Percentiles rank a stretch among this genome's conserved stretches.
Evolutionary conservation across 2,329 filamentous ascomycete species (phyloP).

Genomic region (Penicillium concentricum): DNA sequence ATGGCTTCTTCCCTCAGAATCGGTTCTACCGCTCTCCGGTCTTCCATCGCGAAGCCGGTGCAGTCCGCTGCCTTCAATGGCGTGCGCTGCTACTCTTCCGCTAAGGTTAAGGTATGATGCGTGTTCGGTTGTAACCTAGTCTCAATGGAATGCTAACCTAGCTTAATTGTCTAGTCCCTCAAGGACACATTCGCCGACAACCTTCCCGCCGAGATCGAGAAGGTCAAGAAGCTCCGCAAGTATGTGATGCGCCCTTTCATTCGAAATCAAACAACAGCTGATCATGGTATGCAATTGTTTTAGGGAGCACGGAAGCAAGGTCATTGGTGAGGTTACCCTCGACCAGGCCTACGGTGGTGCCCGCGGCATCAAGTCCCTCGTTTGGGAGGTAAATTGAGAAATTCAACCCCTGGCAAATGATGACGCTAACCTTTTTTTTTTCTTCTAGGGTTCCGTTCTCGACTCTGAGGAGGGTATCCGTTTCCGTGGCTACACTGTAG

Average conservation of each 20-base stretch:
- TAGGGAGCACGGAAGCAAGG: slow-evolving; percentile 92
- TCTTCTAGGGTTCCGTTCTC: slow-evolving; percentile 74
- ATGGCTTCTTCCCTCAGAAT: slow-evolving; percentile 86
- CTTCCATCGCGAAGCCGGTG: slow-evolving; percentile 68
- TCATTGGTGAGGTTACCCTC: slow-evolving; percentile 95
- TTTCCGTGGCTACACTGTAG: slow-evolving; percentile 91
- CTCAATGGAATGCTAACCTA: slow-evolving; percentile 28
- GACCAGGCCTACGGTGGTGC: slow-evolving; percentile 99
- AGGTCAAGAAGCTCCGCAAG: slow-evolving; percentile 99
- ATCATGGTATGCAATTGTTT: slow-evolving; percentile 23
- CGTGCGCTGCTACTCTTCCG: slow-evolving; percentile 83
- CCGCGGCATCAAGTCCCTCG: slow-evolving; percentile 96
- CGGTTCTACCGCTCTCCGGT: slow-evolving; percentile 76
- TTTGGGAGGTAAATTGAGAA: slow-evolving; percentile 72
- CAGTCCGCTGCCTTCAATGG: slow-evolving; percentile 75
- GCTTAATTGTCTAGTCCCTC: slow-evolving; percentile 64
- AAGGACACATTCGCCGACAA: slow-evolving; percentile 98
- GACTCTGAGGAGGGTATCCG: slow-evolving; percentile 99
- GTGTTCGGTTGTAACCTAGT: not conserved
- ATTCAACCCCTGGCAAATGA: not conserved
- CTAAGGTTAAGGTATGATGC: slow-evolving; percentile 74
- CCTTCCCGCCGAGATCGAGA: slow-evolving; percentile 93
- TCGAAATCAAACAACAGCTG: slow-evolving; percentile 13
- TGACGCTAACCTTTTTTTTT: slow-evolving; percentile 5
- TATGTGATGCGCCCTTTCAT: slow-evolving; percentile 50